phyloP scores from a whole-genome alignment of 345 rosid genomes.

The Pseudoturritis turrita region DNA sequence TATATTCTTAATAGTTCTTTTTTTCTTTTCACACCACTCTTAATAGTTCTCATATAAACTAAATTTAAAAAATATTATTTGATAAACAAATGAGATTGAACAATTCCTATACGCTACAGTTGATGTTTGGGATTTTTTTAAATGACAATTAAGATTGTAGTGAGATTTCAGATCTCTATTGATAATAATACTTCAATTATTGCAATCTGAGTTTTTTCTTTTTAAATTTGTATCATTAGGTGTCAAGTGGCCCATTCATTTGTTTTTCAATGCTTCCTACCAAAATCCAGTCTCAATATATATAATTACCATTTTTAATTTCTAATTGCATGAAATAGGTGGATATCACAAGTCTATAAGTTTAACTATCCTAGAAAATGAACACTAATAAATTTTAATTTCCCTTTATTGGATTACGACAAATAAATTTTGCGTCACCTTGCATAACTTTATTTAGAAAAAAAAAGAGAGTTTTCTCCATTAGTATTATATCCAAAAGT shows the following conservation, averaged over 20 bases:
- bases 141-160: not conserved
- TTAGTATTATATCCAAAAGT: constrained; percentile 23
- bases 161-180: constrained; percentile 22
- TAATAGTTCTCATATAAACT: not conserved
- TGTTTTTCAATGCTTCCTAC: not conserved
- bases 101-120: constrained; percentile 29
- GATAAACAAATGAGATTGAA: constrained; percentile 1
- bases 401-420: not conserved
- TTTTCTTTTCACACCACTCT: too few relatives aligned
- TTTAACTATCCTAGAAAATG: constrained; percentile 2
- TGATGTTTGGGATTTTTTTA: not conserved
- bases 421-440: not conserved
- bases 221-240: constrained; percentile 16
- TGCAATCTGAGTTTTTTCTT: constrained; percentile 20
- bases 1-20: not conserved
- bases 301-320: not conserved
- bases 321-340: not conserved
- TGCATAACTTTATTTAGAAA: not conserved
- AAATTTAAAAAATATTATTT: not conserved
- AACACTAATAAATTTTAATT: not conserved
- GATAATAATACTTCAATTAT: constrained; percentile 26
- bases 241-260: constrained; percentile 22
- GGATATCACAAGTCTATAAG: not conserved
- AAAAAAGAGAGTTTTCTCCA: not conserved
- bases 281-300: constrained; percentile 6